These are phyloP conservation scores for Saxispiralis lemnorum DNA, from an alignment of 495 filamentous ascomycete species.

Conservation along the genomic window DNA sequence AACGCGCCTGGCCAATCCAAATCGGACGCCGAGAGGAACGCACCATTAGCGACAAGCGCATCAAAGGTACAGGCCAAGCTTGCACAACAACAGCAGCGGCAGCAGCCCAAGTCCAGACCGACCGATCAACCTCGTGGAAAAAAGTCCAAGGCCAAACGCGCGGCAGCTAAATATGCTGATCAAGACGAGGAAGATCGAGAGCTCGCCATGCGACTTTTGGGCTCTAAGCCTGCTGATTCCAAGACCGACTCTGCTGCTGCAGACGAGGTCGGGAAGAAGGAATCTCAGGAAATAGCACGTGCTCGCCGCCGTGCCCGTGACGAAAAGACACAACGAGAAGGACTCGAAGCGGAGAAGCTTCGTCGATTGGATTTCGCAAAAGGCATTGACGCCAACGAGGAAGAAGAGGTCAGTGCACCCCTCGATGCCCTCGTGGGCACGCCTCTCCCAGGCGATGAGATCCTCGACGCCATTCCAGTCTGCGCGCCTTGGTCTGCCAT, in stretches of 20 bases:
- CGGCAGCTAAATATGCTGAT: slow-evolving; percentile 75
- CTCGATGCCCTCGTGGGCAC: slow-evolving; percentile 63
- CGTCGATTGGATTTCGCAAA: slow-evolving; percentile 29
- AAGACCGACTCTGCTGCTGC: slow-evolving; percentile 37
- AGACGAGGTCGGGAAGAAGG: slow-evolving; percentile 31
- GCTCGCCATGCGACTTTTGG: slow-evolving; percentile 64
- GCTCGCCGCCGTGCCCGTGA: slow-evolving; percentile 64
- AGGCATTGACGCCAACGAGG: slow-evolving; percentile 28
- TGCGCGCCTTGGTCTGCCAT: slow-evolving; percentile 83
- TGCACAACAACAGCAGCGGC: no score
- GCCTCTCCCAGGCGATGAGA: slow-evolving; percentile 65
- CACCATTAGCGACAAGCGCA: not conserved
- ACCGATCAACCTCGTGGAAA: slow-evolving; percentile 51
- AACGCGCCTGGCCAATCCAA: no score
- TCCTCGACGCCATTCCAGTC: slow-evolving; percentile 74
- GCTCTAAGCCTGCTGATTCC: slow-evolving; percentile 42
- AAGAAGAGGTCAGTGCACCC: slow-evolving; percentile 37
- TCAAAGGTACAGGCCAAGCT: not conserved
- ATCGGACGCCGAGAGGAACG: no score
- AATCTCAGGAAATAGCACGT: slow-evolving; percentile 40
- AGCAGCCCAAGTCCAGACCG: slow-evolving; percentile 11
- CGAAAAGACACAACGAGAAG: slow-evolving; percentile 43
- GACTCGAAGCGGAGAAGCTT: slow-evolving; percentile 44
- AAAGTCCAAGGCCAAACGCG: slow-evolving; percentile 68
- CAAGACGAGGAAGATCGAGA: slow-evolving; percentile 88